Conservation (phyloP, 2,329 filamentous ascomycete genomes). For the Pseudocercospora pini-densiflorae region DNA sequence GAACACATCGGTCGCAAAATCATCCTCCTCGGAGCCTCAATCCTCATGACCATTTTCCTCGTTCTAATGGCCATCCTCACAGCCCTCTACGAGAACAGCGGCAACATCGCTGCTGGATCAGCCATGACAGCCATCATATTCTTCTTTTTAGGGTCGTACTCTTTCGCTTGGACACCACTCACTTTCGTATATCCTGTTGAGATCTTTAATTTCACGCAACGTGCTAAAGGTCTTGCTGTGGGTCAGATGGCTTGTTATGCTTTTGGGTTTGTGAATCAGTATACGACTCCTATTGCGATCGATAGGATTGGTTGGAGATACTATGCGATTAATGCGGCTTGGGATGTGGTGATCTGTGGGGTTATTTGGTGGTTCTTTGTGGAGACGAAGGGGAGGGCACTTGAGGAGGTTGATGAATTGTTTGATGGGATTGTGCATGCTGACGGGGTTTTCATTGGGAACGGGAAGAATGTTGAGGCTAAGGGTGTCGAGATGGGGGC, state of each 20-base stretch:
- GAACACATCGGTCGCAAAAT: neutral
- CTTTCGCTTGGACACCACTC: neutral
- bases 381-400: neutral
- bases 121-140: neutral
- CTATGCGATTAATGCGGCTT: neutral
- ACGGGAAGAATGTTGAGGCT: constrained; percentile 25
- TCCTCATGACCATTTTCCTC: neutral
- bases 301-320: neutral
- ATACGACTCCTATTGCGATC: neutral
- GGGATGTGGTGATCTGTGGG: neutral
- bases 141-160: neutral
- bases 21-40: neutral
- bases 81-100: neutral
- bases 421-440: neutral
- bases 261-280: neutral
- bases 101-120: neutral
- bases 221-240: neutral
- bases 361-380: neutral
- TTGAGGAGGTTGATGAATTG: neutral
- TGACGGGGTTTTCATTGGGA: neutral
- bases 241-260: neutral
- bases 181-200: neutral
- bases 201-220: neutral
- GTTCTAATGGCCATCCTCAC: neutral
- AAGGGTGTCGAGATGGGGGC: too few species aligned